A percentile compares a stretch with the other conserved stretches of the same genome.
Evolutionary conservation across 345 rosid species (phyloP).

Genomic region (Ricinus communis): DNA sequence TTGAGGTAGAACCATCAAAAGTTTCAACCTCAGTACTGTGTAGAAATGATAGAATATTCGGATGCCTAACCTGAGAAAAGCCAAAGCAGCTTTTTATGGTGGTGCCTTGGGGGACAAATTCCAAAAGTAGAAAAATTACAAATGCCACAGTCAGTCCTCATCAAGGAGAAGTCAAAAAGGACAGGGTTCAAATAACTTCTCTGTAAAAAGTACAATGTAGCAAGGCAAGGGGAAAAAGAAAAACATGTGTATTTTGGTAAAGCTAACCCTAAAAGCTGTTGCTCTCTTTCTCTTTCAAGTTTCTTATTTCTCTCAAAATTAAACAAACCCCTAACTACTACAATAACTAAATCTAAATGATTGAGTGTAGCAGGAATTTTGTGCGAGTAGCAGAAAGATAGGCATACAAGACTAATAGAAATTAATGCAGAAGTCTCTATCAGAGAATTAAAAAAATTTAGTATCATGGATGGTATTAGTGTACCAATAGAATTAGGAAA

Average conservation of each 20-base stretch:
- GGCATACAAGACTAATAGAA: background rate
- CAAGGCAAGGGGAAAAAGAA: no score
- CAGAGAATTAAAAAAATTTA: background rate
- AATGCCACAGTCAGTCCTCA: background rate
- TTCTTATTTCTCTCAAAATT: background rate
- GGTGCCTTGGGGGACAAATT: background rate
- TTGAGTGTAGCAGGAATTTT: background rate
- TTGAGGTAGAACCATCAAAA: slow-evolving; percentile 64
- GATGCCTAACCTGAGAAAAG: slow-evolving; percentile 85
- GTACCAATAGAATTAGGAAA: background rate
- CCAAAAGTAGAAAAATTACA: background rate
- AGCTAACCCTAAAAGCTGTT: no score
- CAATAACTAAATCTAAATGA: background rate
- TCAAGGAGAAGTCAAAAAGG: background rate
- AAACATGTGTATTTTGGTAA: no score
- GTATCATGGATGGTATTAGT: background rate
- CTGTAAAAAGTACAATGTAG: no score
- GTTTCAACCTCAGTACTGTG: slow-evolving; percentile 92
- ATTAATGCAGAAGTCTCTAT: background rate
- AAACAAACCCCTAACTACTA: background rate
- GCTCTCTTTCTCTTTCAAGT: background rate
- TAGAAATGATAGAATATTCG: slow-evolving; percentile 87
- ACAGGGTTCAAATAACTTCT: no score
- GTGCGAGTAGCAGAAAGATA: background rate
- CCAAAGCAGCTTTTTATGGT: slow-evolving; percentile 3